phyloP scores from a whole-genome alignment of 352 stramenopile genomes.

The Phytophthora agathidicida region DNA sequence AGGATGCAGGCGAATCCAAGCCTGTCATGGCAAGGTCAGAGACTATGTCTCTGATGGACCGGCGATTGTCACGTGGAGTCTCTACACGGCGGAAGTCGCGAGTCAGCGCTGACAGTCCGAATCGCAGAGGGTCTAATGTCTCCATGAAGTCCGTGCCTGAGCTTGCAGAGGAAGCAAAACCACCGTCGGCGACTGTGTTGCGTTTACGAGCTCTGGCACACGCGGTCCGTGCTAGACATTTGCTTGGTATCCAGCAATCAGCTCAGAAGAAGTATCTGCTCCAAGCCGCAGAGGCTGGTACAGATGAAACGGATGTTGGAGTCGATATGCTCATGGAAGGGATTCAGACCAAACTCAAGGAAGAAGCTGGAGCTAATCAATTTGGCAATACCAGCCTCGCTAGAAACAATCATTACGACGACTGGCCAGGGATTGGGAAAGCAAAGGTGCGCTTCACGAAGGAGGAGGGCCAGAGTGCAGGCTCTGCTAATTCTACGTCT shows the following conservation, averaged over 20 bases:
- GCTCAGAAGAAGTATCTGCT: conserved; percentile 47
- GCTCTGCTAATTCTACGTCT: no score
- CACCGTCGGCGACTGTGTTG: conserved; percentile 46
- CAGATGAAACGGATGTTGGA: conserved; percentile 43
- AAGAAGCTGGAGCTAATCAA: conserved; percentile 15
- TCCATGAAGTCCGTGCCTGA: conserved; percentile 22
- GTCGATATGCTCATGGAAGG: conserved; percentile 38
- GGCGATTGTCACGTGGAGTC: conserved; percentile 15
- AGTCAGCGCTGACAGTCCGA: conserved; percentile 3
- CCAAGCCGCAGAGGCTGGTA: conserved; percentile 43
- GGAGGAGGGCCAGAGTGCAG: no score
- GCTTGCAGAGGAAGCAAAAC: conserved; percentile 15
- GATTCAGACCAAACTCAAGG: conserved; percentile 39
- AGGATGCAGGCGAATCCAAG: neutral
- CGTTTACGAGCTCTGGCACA: conserved; percentile 53
- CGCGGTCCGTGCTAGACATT: conserved; percentile 59
- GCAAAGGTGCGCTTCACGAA: conserved; percentile 22
- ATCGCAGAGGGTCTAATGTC: conserved; percentile 8
- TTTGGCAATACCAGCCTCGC: conserved; percentile 7
- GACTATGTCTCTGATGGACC: conserved; percentile 17
- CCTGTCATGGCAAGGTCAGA: conserved; percentile 7
- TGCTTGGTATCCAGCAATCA: conserved; percentile 42
- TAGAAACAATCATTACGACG: conserved; percentile 4
- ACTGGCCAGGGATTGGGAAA: no score
- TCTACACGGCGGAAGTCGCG: conserved; percentile 16